Conservation (phyloP, 202 grass and related monocot species). For the Schoenoplectus triqueter region DNA sequence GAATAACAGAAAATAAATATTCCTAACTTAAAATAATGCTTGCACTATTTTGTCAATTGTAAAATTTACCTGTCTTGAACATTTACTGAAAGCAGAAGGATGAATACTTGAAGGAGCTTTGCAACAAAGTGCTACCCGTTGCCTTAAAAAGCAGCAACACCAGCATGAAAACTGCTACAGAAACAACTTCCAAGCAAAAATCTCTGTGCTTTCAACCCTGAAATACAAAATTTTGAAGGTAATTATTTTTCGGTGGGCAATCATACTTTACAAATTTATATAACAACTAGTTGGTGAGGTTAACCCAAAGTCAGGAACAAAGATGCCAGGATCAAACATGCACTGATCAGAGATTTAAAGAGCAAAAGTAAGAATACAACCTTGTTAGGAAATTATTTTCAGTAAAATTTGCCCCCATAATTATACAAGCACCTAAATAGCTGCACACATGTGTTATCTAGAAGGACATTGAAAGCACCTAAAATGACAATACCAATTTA, state of each 20-base stretch:
- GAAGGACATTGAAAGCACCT: no score
- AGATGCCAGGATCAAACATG: slow-evolving; percentile 96
- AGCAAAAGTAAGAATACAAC: slow-evolving; percentile 3
- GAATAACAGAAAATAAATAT: not conserved
- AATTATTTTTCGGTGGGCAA: not conserved
- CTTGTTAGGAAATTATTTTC: not conserved
- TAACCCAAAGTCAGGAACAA: slow-evolving; percentile 95
- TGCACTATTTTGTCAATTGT: not conserved
- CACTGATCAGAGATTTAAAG: slow-evolving; percentile 57
- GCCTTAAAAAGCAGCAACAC: slow-evolving; percentile 90
- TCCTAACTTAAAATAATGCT: not conserved
- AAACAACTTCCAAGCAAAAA: slow-evolving; percentile 88
- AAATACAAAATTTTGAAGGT: not conserved
- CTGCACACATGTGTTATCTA: not conserved
- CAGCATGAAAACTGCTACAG: slow-evolving; percentile 82
- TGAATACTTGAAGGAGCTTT: slow-evolving; percentile 75
- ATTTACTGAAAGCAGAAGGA: slow-evolving; percentile 81
- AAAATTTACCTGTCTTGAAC: slow-evolving; percentile 67
- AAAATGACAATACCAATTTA: no score
- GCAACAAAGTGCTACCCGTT: slow-evolving; percentile 67
- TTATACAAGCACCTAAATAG: not conserved
- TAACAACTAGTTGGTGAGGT: slow-evolving; percentile 18
- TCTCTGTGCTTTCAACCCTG: slow-evolving; percentile 94
- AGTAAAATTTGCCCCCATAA: no score
- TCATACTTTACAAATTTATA: not conserved